A percentile compares a stretch with the other conserved stretches of the same genome.
Conservation (phyloP, 1,284 basidiomycete genomes). For the Irpex rosettiformis region DNA sequence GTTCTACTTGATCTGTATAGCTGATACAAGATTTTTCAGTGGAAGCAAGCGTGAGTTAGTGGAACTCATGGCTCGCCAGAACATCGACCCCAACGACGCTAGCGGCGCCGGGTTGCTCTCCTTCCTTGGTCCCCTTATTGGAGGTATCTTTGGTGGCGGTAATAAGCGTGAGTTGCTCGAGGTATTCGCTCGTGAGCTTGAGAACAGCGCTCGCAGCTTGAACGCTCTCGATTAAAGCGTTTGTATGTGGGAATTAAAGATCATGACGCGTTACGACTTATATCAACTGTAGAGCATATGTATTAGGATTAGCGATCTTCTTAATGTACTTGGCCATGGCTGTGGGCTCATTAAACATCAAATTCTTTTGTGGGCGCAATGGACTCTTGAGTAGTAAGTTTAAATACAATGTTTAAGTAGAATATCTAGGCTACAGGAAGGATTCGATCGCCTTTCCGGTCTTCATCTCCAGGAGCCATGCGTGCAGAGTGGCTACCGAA, state of each 20-base stretch:
- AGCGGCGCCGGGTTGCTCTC: neutral
- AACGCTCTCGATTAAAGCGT: neutral
- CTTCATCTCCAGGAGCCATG: slow-evolving; percentile 63
- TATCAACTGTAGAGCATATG: neutral
- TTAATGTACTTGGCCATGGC: neutral
- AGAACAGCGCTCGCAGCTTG: neutral
- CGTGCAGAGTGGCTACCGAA: slow-evolving; percentile 93
- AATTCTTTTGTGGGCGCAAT: too few species aligned
- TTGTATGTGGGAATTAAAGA: neutral
- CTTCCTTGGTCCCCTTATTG: neutral
- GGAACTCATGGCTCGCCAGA: too few species aligned
- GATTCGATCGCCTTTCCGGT: slow-evolving; percentile 50
- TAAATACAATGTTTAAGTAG: neutral
- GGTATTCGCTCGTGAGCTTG: neutral
- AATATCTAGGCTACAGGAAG: slow-evolving; percentile 14
- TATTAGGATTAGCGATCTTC: neutral
- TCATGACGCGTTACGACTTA: neutral
- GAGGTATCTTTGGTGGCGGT: neutral
- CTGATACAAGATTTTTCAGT: too few species aligned
- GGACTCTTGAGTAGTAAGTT: neutral
- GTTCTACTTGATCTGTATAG: neutral
- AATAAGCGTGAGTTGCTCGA: neutral
- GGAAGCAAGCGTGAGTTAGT: too few species aligned
- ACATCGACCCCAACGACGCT: neutral
- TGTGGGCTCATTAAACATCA: neutral